Base-by-base conservation (phyloP, 169 alveolate species). In the Cyclospora cayetanensis region DNA sequence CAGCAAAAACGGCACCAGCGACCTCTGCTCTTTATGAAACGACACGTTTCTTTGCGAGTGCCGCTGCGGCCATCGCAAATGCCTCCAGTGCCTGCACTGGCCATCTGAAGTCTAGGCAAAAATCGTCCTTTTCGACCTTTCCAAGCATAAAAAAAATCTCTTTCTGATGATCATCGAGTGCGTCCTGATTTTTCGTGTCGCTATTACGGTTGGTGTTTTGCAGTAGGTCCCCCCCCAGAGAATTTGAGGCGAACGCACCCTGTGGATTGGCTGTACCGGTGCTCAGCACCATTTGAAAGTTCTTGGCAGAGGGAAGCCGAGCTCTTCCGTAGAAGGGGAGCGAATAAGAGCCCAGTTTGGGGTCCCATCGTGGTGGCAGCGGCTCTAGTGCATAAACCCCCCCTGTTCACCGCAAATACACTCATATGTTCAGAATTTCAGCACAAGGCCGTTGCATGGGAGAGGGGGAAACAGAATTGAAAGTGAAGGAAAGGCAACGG, bases 21-120 rank as follows among this genome's bases (percentile, higher is more conserved):
- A n/a, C n/a, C n/a, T n/a, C n/a, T n/a, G n/a, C n/a, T n/a, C n/a
- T n/a, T 87, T 80, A 94, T 15, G 96, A 74, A 27, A 94, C 96
- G 9, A 95, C 96, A 66, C 93, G 79, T 60, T 94, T 94, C 37
- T 93, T 94, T 31, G 94, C 93, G 35, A 94, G 35, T 18, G 95
- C 53, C 34, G 96, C 91, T 34, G 74, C 68, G 41, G 96, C 96
- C 65, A 95, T 91, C 35, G 96, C 94, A 43, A 95, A 88, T 4
- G 97, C 96, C 53, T 95, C 97, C 70, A 95, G 72, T n/a, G 94
- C 77, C 22, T 95, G 79, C 53, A 95, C 90, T 50, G 97, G 97
- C 66, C 92, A 94, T 29, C 97, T 92, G 77, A 94, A 95, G 88
- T 95, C 97, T 55, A 95, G 90, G 46, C 95, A 90, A 66, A 93